Evolutionary conservation across 495 filamentous ascomycete species (phyloP), one percentile per base, ranked within the genome.

Genomic region (Haplographium delicatum): DNA sequence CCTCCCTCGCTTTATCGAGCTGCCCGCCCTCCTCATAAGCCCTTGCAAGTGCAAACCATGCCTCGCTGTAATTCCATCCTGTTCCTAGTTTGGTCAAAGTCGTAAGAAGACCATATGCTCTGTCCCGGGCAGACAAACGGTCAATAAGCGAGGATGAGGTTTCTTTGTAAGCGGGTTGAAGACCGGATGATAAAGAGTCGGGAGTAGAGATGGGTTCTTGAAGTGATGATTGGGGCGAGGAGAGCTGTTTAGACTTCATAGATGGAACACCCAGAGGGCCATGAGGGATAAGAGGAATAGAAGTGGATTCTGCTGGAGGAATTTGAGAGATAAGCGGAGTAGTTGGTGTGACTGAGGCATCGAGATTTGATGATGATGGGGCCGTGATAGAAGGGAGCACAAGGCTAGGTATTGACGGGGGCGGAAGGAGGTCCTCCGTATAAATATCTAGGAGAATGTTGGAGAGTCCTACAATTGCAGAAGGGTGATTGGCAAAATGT

Each of bases 21-120:
- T 96, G 86, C 5, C 85, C 85, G 44, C 85, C 83, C 47, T 83
- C 80, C 67, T 96, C 91, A 57, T 95, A 86, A 38, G 83, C 89
- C 53, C 87, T 71, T 1, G 93, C 88, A 13, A 98, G 76, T 8
- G 83, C 81, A 59, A 85, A 89, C 93, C 93, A 98, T 16, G 91
- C 93, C 62, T 96, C 93, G n/a, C 83, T 81, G 59, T 83, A 79
- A 64, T 96, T 88, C 94, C 94, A 97, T 4, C 89, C 91, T 23
- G 68, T 73, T n/a, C 90, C 89, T 2, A 87, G 76, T 68, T 86
- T 91, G 2, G 89, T 96, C 47, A 97, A 73, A 2, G 77, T 75
- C 6, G 82, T 84, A 0, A 98, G 77, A 35, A 97, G 74, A 10
- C 80, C 83, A 60, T 88, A 88, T 1, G 94, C 93, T 16, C 94